Base-by-base conservation (phyloP, 73 alveolate genomes). In the Blepharisma stoltei region DNA sequence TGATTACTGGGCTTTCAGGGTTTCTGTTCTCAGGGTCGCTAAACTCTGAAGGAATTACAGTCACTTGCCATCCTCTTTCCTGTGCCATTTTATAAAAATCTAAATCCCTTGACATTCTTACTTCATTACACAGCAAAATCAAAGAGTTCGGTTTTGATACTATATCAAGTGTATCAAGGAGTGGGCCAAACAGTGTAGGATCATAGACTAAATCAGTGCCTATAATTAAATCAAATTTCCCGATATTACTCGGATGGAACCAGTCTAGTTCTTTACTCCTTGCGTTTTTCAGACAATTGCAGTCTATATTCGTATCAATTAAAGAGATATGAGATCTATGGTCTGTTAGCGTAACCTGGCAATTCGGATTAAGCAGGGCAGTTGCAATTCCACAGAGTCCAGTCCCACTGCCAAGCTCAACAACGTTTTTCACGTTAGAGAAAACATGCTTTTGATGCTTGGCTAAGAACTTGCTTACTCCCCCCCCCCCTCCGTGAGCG, bases 171-270 rank as follows among this genome's bases (percentile, higher is more conserved):
- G 79, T 69, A n/a, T 69, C 23, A n/a, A 69, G 32, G 14, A 69
- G 60, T 1, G 79, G 79, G 11, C 20, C 6, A 43, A 69, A 69
- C 14, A 69, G 65, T 7, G 11, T 53, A n/a, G 65, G 65, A 7
- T 38, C 79, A 25, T 69, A 69, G 45, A 69, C 65, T 18, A 69
- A 71, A 43, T 69, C 79, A 11, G 79, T n/a, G 11, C 79, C 79
- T n/a, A 69, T 44, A 43, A 69, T 69, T 20, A 69, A 44, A 43
- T 69, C 79, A 43, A 69, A 69, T 25, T 25, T 69, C 27, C 65
- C 67, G 0, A 43, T 11, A 44, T 44, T 4, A 1, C 41, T 8
- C 2, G 79, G 79, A 23, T 44, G 11, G 5, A 69, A 44, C 79
- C 79, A 69, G 43, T 69, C 79, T 9, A 69, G 11, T 69, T 69